phyloP scores from a whole-genome alignment of 192 early-diverging fungal genomes.

The Thamnidium elegans region DNA sequence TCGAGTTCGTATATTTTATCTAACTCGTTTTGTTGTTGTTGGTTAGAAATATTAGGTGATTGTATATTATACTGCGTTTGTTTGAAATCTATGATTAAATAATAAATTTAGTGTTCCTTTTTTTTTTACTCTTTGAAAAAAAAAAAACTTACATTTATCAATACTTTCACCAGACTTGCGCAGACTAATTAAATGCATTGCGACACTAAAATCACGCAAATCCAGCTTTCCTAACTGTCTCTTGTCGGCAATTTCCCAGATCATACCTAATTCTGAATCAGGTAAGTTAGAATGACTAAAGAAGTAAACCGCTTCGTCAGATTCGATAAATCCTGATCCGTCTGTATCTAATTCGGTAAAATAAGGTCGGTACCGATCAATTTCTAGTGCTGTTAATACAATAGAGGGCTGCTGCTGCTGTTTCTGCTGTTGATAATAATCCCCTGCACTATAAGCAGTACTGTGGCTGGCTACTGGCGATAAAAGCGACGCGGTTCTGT shows the following conservation, averaged over 20 bases:
- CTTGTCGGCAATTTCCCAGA: constrained; percentile 66
- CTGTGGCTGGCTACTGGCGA: constrained; percentile 3
- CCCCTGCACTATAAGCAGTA: no score
- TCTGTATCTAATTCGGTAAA: constrained; percentile 73
- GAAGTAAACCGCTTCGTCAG: constrained; percentile 38
- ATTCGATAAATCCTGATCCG: constrained; percentile 62
- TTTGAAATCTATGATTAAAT: not conserved
- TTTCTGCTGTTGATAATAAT: not conserved
- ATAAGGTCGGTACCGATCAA: constrained; percentile 64
- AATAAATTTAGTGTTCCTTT: not conserved
- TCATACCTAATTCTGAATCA: constrained; percentile 30
- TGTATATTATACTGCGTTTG: no score
- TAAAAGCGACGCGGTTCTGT: not conserved
- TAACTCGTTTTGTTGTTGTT: no score
- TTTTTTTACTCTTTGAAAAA: not conserved
- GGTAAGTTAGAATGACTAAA: constrained; percentile 35
- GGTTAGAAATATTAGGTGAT: no score
- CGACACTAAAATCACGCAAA: constrained; percentile 73
- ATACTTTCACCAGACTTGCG: constrained; percentile 43
- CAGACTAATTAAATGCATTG: constrained; percentile 74
- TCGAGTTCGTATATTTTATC: no score
- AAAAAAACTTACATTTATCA: not conserved
- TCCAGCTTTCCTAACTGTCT: constrained; percentile 56
- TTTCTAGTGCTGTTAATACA: constrained; percentile 72
- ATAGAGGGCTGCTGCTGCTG: constrained; percentile 44